Conservation (phyloP, 1,284 basidiomycete species). For the Trichosporon inkin region DNA sequence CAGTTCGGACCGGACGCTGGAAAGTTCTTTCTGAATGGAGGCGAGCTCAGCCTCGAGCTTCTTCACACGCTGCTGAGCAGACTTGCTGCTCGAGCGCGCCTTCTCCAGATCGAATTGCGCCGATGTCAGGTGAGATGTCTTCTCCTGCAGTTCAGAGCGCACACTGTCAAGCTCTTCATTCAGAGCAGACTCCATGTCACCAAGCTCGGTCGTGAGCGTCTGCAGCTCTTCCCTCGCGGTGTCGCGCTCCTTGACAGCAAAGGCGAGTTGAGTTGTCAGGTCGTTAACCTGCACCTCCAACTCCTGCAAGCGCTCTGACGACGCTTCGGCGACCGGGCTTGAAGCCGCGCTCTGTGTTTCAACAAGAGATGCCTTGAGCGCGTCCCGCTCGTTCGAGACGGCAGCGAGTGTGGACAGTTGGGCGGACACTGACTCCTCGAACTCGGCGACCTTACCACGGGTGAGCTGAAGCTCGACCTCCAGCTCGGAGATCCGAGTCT, state of each 20-base stretch:
- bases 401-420: conserved; percentile 1
- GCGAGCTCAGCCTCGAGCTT: conserved; percentile 23
- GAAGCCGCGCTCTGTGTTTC: background rate
- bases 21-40: conserved; percentile 25
- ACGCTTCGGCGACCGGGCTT: background rate
- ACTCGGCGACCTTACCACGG: conserved; percentile 3
- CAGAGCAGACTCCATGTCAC: conserved; percentile 18
- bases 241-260: background rate
- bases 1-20: conserved; percentile 12
- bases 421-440: background rate
- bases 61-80: conserved; percentile 15
- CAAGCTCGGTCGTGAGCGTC: conserved; percentile 10
- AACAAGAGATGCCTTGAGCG: background rate
- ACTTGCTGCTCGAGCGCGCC: background rate
- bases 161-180: conserved; percentile 20
- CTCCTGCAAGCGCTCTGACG: background rate
- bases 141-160: conserved; percentile 19
- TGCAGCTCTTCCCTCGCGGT: background rate
- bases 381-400: conserved; percentile 8
- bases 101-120: background rate
- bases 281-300: conserved; percentile 7
- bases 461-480: conserved; percentile 9
- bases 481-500: conserved; percentile 7
- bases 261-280: background rate
- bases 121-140: background rate